Percentiles rank a stretch among this genome's conserved stretches.
Conservation (phyloP, 805 yeast species). For the Wickerhamomyces alni region DNA sequence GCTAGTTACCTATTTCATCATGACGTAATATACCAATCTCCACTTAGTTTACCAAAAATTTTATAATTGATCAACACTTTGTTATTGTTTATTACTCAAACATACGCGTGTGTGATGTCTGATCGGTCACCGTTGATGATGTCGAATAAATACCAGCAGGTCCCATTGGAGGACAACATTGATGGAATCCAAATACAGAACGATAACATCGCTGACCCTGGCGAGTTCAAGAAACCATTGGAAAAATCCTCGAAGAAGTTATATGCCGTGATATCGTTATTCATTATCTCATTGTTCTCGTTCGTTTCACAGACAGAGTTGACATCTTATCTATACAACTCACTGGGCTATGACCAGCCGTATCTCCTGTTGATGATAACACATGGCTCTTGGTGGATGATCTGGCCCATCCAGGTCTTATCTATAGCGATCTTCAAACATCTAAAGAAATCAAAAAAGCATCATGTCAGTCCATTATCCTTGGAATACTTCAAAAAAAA, state of each 20-base stretch:
- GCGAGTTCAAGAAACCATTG: conserved; percentile 5
- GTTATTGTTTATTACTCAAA: too few species aligned
- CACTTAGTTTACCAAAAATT: too few species aligned
- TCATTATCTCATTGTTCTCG: conserved; percentile 43
- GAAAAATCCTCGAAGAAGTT: conserved; percentile 26
- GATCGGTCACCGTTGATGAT: not conserved
- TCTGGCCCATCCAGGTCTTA: conserved; percentile 65
- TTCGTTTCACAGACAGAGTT: conserved; percentile 80
- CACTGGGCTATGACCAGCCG: conserved; percentile 59
- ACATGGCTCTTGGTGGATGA: conserved; percentile 70
- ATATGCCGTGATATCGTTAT: conserved; percentile 40
- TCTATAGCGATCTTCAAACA: conserved; percentile 43
- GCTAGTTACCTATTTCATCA: too few species aligned
- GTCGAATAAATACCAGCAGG: not conserved
- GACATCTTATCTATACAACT: conserved; percentile 60
- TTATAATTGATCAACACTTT: too few species aligned
- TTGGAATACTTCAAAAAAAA: conserved; percentile 15
- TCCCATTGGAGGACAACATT: not conserved
- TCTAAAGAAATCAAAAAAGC: conserved; percentile 19
- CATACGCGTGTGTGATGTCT: too few species aligned
- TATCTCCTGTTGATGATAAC: conserved; percentile 59
- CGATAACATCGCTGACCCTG: too few species aligned
- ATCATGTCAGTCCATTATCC: conserved; percentile 9
- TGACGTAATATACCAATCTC: too few species aligned
- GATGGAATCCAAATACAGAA: too few species aligned